Base-by-base conservation (phyloP, 2,329 filamentous ascomycete genomes). In the Diaporthe sp. region DNA sequence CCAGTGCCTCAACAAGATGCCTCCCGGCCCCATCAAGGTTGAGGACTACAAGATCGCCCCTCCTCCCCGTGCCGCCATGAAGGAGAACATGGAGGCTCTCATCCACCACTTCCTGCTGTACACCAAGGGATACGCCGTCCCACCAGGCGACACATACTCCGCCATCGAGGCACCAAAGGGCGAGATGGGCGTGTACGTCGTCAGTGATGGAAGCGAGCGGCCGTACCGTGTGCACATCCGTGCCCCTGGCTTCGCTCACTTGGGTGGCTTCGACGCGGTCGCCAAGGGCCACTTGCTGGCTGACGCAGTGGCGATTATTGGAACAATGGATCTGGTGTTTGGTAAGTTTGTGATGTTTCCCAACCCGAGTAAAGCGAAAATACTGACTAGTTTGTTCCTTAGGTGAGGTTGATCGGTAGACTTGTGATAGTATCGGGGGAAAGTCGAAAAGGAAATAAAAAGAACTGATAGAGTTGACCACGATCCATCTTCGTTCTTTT, bases 61-160 rank as follows among this genome's bases (percentile, higher is more conserved):
- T 31, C 97, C 97, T 77, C 97, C 97, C n/a, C 93, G 97, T 82
- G 90, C 95, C 60, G 97, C 97, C 82, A 99, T 99, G 97, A 99
- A 99, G 91, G 97, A 99, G 92, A 99, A 99, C 89, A 99, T 99
- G 97, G 97, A 99, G 88, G 96, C 97, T 53, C 91, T 99, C 58
- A 99, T 99, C 84, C 97, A 99, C 88, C 97, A 99, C 89, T 99
- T 99, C 91, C 88, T 99, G 79, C 92, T 99, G 72, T 99, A 96
- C 89, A 98, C 96, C 85, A 99, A 99, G 91, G 97, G 97, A 76
- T 99, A 99, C 86, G 91, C 95, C 60, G 97, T 99, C 5, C 97
- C 97, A 58, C 97, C 97, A 10, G 97, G 97, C 78, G 97, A 99
- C 90, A 99, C 97, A 8, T 99, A 99, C 90, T 96, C 94, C 62